These are phyloP conservation scores for Backusella tuberculispora DNA, from an alignment of 192 early-diverging fungal species.

Conservation along the genomic window DNA sequence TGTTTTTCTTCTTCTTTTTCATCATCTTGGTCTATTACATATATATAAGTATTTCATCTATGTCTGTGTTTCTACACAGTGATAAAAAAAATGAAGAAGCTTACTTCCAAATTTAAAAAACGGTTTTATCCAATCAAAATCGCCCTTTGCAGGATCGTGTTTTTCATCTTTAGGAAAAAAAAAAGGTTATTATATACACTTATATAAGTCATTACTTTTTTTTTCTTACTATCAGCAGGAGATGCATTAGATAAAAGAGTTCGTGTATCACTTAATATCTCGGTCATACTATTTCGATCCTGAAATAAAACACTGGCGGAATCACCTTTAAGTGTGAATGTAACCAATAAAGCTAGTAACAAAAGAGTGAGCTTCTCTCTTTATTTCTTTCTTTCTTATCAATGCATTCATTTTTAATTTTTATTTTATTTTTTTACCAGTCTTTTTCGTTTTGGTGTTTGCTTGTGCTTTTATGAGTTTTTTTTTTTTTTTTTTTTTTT, in stretches of 20 bases:
- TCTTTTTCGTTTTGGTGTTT: neutral
- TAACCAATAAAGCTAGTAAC: slow-evolving; percentile 8
- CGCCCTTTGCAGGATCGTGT: neutral
- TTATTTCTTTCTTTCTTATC: too few species aligned
- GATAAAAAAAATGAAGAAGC: neutral
- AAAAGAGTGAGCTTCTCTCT: neutral
- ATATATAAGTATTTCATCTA: neutral
- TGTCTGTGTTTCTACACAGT: neutral
- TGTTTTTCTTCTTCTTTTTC: neutral
- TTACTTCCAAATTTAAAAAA: slow-evolving; percentile 5
- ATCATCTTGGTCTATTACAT: neutral
- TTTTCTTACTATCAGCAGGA: neutral
- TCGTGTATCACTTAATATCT: slow-evolving; percentile 2
- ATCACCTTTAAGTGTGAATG: neutral
- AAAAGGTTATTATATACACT: too few species aligned
- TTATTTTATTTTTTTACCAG: slow-evolving; percentile 18
- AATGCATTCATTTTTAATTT: too few species aligned
- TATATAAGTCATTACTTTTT: neutral
- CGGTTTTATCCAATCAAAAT: slow-evolving; percentile 6
- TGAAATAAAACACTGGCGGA: slow-evolving; percentile 12
- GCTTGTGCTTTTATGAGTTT: neutral
- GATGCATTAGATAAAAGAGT: neutral
- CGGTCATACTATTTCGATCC: slow-evolving; percentile 3
- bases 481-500: slow-evolving; percentile 14
- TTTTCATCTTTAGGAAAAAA: neutral